Evolutionary conservation across 2,329 filamentous ascomycete genomes (phyloP), one percentile per base, ranked within the genome.

Genomic region (Alternaria metachromatica): DNA sequence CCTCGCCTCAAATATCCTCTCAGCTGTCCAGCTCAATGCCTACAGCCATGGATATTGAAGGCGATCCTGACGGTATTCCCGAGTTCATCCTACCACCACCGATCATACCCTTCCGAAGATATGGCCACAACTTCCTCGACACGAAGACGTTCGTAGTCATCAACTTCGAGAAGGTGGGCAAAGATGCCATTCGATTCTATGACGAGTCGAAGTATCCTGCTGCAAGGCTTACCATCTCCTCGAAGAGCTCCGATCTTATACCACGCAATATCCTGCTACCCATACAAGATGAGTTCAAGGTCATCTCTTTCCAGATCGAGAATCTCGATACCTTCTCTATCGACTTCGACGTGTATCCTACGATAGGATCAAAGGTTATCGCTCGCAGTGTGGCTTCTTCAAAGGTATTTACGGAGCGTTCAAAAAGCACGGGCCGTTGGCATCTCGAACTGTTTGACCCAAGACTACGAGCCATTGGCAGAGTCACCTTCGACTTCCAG

Each of bases 121-220:
- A 99, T 74, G 96, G 96, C 15, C 96, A 99, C 83, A 99, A 98
- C 80, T 99, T 99, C 85, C 86, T 99, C 37, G 96, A 99, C 76
- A 97, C 93, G 28, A 99, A 98, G 83, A 97, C 94, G 0, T 96
- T 97, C 67, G 90, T 99, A 12, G 93, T 97, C 74, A 91, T 99
- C 68, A 93, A 87, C 71, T 98, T 99, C 74, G 93, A 95, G 55
- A 90, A 91, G 64, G 84, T 88, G 25, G 89, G 87, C 54, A 88
- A 83, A 26, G 87, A 96, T 54, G 92, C 96, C 0, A 90, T 99
- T 55, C 83, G 92, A n/a, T 99, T 99, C 82, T 97, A 98, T 82
- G 95, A 97, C 76, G 92, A 97, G 72, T 94, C 93, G 76, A 97
- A 97, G 78, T 97, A 99, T 74, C 96, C 96, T 18, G 96, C 96